A percentile compares a stretch with the other conserved stretches of the same genome.
Evolutionary conservation across 768 basidiomycete genomes (phyloP).

Genomic region (Cystofilobasidium ferigula): DNA sequence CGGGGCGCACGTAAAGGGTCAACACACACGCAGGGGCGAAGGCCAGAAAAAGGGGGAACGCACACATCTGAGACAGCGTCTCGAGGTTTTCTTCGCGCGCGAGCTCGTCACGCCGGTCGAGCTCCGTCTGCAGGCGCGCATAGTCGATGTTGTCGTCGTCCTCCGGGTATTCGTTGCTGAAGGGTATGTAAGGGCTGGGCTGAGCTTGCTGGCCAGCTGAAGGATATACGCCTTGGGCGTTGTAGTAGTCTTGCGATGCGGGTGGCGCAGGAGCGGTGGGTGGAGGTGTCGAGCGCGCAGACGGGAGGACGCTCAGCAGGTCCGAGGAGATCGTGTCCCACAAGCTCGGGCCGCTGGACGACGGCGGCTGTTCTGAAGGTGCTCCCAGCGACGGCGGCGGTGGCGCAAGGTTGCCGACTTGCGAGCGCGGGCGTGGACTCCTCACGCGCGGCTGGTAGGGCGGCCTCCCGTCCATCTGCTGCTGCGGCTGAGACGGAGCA

Average conservation of each 20-base stretch:
- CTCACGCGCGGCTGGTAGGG: constrained; percentile 14
- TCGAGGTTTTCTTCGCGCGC: constrained; percentile 2
- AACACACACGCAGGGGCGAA: not conserved
- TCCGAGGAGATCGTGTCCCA: constrained; percentile 11
- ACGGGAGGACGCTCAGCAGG: not conserved
- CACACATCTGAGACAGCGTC: constrained; percentile 13
- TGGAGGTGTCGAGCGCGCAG: not conserved
- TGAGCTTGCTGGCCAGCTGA: not conserved
- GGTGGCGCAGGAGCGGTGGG: not conserved
- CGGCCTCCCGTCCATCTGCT: not conserved
- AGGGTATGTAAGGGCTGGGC: not conserved
- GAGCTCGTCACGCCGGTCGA: constrained; percentile 17
- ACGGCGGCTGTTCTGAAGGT: not conserved
- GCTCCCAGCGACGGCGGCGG: not conserved
- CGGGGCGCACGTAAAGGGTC: not conserved
- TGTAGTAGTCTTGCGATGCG: not conserved
- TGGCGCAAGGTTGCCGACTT: not conserved
- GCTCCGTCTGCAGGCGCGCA: constrained; percentile 18
- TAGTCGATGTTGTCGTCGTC: constrained; percentile 20
- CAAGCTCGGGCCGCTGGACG: not conserved
- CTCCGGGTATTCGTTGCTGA: not conserved
- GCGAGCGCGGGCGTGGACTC: constrained; percentile 13
- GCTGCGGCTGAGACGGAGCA: not conserved
- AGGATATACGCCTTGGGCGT: no score
- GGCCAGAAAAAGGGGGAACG: not conserved